Conservation (phyloP, 345 rosid species). For the Pistacia atlantica region DNA sequence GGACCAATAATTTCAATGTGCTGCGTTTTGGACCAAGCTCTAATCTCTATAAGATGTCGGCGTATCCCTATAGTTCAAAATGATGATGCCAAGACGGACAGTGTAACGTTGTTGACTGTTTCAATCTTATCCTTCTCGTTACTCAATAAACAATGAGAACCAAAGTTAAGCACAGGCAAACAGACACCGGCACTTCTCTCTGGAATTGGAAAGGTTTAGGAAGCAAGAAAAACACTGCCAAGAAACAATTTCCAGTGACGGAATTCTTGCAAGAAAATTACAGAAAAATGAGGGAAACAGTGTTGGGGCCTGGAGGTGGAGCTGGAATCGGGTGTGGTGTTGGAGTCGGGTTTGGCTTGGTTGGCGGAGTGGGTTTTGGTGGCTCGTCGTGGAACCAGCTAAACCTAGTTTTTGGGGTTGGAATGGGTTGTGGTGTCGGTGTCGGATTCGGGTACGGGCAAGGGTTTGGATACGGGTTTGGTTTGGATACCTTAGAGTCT, state of each 20-base stretch:
- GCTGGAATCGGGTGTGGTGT: conserved; percentile 51
- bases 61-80: no score
- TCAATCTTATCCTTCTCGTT: not conserved
- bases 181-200: conserved; percentile 10
- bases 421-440: conserved; percentile 54
- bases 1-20: no score
- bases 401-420: conserved; percentile 40
- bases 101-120: not conserved
- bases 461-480: conserved; percentile 45
- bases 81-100: not conserved
- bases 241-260: conserved; percentile 30
- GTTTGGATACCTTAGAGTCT: conserved; percentile 25
- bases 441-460: conserved; percentile 47
- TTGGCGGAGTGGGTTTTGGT: conserved; percentile 47
- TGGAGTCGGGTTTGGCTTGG: conserved; percentile 46
- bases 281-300: conserved; percentile 31
- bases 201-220: conserved; percentile 31
- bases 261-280: conserved; percentile 39
- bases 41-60: no score
- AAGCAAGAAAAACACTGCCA: conserved; percentile 20
- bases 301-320: conserved; percentile 47
- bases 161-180: conserved; percentile 16
- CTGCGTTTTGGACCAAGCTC: no score
- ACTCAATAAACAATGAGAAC: conserved; percentile 27
- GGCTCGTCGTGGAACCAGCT: conserved; percentile 43